Evolutionary conservation across 202 grass and related monocot species (phyloP), one percentile per base, ranked within the genome.

Genomic region (Zoysia matrella): DNA sequence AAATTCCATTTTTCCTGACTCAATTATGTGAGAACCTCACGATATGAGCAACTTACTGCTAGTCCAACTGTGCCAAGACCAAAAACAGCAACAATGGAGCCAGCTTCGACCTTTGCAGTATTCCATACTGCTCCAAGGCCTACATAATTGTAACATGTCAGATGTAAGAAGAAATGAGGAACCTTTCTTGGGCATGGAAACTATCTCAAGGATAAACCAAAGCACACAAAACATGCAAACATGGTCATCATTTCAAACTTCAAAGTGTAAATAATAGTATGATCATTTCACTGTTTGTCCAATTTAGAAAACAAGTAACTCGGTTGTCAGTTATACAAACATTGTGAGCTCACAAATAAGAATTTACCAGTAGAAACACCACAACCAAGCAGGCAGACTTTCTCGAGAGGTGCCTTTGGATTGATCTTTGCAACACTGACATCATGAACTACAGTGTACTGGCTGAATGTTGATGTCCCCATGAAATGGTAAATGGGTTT

Each of bases 101-200:
- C 96, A 50, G 85, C 61, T 74, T 99, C 96, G 71, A 99, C 96
- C 84, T 99, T 99, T 76, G 96, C 96, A 41, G 96, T 92, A 87
- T 99, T 99, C 96, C 96, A 99, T 49, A 92, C 96, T 60, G 96
- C 96, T 86, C 96, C 96, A 87, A 99, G 96, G 75, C 96, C 96
- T 99, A 82, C 18, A 88, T 7, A 8, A 36, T 36, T 36, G 30
- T 36, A 36, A 36, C 13, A 65, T 71, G 49, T 82, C 12, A 86
- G 49, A 65, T 75, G 60, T 56, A 44, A 76, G 4, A 69, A 1
- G 43, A 86, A 86, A 2, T 16, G 75, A 52, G 46, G n/a, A 57
- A 67, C 42, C 62, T 40, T 64, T 40, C 3, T 63, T 40, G 60
- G 60, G 40, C 39, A 36, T 57, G 49, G 8, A 65, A 80, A 72